A percentile compares a stretch with the other conserved stretches of the same genome.
These are phyloP conservation scores for Mucor lusitanicus DNA, from an alignment of 371 early-diverging fungal species.

Conservation along the genomic window DNA sequence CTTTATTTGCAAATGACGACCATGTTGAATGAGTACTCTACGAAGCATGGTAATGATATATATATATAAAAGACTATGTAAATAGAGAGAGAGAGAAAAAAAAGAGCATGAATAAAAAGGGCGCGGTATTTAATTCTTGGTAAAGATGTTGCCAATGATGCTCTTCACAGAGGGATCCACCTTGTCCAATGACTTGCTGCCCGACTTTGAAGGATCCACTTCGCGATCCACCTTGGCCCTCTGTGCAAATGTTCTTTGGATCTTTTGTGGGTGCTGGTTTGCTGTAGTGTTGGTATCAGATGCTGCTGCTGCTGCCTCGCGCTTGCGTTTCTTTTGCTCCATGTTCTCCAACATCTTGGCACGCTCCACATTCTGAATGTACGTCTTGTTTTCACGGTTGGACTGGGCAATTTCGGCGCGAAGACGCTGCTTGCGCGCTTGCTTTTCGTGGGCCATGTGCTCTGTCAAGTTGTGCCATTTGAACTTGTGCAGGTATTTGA, in stretches of 20 bases:
- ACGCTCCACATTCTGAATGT: conserved; percentile 82
- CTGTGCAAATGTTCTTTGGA: conserved; percentile 68
- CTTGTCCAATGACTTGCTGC: conserved; percentile 24
- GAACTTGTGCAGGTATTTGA: conserved; percentile 94
- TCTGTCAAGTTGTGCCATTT: conserved; percentile 96
- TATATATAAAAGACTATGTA: neutral
- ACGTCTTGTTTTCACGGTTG: conserved; percentile 82
- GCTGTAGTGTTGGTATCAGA: conserved; percentile 23
- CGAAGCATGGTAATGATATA: neutral
- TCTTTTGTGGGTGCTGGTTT: conserved; percentile 19
- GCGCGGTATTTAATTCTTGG: conserved; percentile 24
- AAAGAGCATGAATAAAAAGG: neutral
- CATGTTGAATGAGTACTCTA: no score
- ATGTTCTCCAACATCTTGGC: conserved; percentile 84
- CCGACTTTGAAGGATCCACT: conserved; percentile 24
- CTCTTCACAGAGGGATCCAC: conserved; percentile 38
- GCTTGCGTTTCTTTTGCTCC: conserved; percentile 63
- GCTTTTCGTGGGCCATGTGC: conserved; percentile 84
- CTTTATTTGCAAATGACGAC: neutral
- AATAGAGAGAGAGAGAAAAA: neutral
- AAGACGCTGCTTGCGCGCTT: conserved; percentile 82
- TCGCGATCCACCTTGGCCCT: conserved; percentile 50
- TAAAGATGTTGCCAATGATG: conserved; percentile 43
- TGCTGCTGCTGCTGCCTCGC: conserved; percentile 26
- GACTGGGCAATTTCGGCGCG: conserved; percentile 86